phyloP scores from a whole-genome alignment of 2,329 filamentous ascomycete species.

The Ascochyta rabiei region DNA sequence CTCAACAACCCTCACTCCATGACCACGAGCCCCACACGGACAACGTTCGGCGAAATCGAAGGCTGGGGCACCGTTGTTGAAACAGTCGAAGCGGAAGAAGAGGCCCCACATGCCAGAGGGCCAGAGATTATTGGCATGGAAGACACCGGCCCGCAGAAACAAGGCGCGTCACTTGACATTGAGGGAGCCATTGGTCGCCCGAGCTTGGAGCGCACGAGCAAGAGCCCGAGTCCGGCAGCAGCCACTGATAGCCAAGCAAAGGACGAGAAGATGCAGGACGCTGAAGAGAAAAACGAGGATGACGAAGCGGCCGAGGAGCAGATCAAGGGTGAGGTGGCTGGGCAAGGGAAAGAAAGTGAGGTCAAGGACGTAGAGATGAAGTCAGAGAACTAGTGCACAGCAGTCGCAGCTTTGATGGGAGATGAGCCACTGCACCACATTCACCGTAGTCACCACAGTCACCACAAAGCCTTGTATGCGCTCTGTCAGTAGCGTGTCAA shows the following conservation, averaged over 20 bases:
- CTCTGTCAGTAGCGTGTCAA: neutral
- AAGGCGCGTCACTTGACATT: conserved; percentile 53
- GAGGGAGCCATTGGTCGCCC: conserved; percentile 47
- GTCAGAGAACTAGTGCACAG: conserved; percentile 21
- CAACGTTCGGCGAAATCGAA: conserved; percentile 34
- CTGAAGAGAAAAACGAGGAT: conserved; percentile 22
- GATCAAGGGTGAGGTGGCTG: conserved; percentile 18
- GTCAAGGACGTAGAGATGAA: conserved; percentile 32
- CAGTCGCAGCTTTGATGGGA: neutral
- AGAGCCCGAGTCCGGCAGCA: conserved; percentile 30
- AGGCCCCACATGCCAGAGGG: conserved; percentile 77
- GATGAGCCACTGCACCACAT: neutral
- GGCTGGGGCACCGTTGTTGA: conserved; percentile 40
- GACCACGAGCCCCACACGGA: conserved; percentile 33
- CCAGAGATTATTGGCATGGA: conserved; percentile 84
- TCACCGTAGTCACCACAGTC: neutral
- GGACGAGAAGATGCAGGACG: conserved; percentile 33
- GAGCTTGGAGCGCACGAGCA: conserved; percentile 36
- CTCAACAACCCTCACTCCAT: conserved; percentile 56
- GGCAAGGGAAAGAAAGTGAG: conserved; percentile 18
- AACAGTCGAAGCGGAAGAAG: conserved; percentile 57
- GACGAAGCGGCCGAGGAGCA: conserved; percentile 18
- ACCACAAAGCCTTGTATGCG: neutral
- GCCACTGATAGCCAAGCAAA: conserved; percentile 10
- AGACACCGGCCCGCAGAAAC: conserved; percentile 81